Base-by-base conservation (phyloP, 1,284 basidiomycete species). In the Moniliella sp. region DNA sequence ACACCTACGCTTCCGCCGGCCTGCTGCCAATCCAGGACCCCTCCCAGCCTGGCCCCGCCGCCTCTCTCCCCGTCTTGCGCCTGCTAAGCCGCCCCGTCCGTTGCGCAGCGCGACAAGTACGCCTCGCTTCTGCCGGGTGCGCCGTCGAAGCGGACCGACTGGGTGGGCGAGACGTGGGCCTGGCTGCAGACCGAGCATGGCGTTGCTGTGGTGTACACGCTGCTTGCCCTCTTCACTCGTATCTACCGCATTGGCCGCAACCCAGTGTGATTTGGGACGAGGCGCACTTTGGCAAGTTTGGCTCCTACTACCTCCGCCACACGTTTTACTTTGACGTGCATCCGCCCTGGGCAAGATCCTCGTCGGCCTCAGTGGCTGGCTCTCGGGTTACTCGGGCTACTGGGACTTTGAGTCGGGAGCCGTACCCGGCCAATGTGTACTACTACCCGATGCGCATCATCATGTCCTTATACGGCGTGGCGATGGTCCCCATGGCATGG, bases 281-380 rank as follows among this genome's bases (percentile, higher is more conserved):
- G 39, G 56, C 56, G 7, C 56, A 59, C 35, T 59, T 59, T 30
- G 55, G 55, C 30, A 58, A 58, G 34, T 58, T 58, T 27, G 55
- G 82, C 34, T 82, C 82, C 15, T 78, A 91, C 64, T 97, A 97
- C 63, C 64, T 97, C 59, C n/a, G 86, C 61, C 78, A 82, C 53
- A 42, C 52, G 35, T 53, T 59, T 39, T 57, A 57, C 45, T 49
- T 51, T 32, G 43, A 52, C 18, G 43, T 48, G n/a, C 88, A 97
- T 57, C 88, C 88, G 2, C 88, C 88, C 0, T 70, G n/a, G n/a
- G 91, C 14, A 97, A 97, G 68, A 94, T 97, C 83, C 71, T 97
- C 35, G 88, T 97, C 33, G 88, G 83, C 4, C 69, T 97, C 12
- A 82, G 77, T 2, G 88, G 91, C 14, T 67, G 84, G 33, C 64